Evolutionary conservation across 1,139 yeast genomes (phyloP), one percentile per base, ranked within the genome.

Genomic region (Nakaseomyces sp.): DNA sequence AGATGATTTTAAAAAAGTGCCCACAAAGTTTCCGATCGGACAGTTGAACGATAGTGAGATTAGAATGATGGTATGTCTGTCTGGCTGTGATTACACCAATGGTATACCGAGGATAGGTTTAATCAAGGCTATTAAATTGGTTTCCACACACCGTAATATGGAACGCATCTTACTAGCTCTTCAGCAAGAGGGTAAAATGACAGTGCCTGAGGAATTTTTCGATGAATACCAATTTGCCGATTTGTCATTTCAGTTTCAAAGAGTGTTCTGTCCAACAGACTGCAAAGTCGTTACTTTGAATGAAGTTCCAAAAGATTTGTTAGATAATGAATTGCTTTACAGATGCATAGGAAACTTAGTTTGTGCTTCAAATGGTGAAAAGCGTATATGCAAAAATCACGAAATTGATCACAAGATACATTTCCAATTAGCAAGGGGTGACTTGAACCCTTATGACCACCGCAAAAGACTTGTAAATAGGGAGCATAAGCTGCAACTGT

Each of bases 31-130:
- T 18, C 78, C 81, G 1, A 63, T 79, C 53, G 63, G 72, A 26
- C 48, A 68, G 40, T 66, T 81, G 52, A 64, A 73, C 24, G 73
- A 68, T 13, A 75, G 73, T 9, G 87, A 87, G 54, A 61, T 87
- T 43, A 70, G 95, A 43, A 70, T 79, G 40, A 76, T 87, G 64
- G 98, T 96, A 1, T 82, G 89, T 58, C 62, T 93, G 5, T 77
- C 96, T 5, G 99, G 99, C 0, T 93, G 99, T 65, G 99, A 93
- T 63, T 93, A 93, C 58, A 86, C 96, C 0, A 77, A 78, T 45
- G 98, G 98, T 0, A 69, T 91, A 6, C 77, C 83, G 0, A 83
- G 84, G 5, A 71, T 91, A 26, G 99, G 98, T 0, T 69, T 88
- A 12, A 76, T 80, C 41, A 83, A 82, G 29, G 95, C 97, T 0